phyloP scores from a whole-genome alignment of 2,329 filamentous ascomycete genomes.

The Phaeosphaeriaceae sp. region DNA sequence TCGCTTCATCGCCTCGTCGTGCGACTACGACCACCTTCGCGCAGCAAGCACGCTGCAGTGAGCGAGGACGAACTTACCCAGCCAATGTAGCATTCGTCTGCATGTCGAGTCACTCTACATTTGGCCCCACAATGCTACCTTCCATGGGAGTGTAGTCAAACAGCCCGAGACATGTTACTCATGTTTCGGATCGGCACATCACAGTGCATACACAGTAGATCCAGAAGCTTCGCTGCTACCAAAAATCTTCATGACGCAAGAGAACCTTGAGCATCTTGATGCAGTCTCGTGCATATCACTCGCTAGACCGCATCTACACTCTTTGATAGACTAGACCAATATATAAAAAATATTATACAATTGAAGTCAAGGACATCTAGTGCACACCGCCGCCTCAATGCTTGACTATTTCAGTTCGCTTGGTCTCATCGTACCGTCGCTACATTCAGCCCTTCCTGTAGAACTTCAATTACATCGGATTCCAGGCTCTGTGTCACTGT shows the following conservation, averaged over 20 bases:
- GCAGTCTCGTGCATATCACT: background rate
- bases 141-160: background rate
- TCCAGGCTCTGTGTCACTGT: background rate
- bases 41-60: background rate
- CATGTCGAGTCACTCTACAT: background rate
- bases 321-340: background rate
- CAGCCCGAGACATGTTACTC: background rate
- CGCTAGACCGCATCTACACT: background rate
- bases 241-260: background rate
- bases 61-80: background rate
- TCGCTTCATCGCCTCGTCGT: background rate
- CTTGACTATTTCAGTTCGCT: background rate
- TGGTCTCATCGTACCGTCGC: background rate
- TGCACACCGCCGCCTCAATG: background rate
- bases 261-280: background rate
- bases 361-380: background rate
- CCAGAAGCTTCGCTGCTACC: background rate
- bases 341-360: background rate
- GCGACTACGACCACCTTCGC: background rate
- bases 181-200: background rate
- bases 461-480: background rate
- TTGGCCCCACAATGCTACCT: background rate
- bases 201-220: background rate
- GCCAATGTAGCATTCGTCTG: background rate
- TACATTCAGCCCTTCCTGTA: background rate